Base-by-base conservation (phyloP, 306 rosid species). In the Rosa chinensis region DNA sequence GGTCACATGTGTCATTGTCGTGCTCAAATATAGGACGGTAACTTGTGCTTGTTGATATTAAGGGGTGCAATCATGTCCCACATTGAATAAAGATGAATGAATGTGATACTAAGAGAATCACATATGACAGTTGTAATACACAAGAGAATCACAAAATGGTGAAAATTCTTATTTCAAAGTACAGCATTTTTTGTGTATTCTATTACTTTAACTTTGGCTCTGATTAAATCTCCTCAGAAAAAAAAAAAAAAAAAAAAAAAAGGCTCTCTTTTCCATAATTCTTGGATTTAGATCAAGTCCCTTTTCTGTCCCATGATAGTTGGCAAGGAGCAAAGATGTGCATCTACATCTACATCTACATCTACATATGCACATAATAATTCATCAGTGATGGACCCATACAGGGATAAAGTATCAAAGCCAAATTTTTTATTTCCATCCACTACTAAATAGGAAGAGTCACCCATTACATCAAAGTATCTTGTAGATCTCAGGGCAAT, bases 331-430 rank as follows among this genome's bases (percentile, higher is more conserved):
- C 69, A 63, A 61, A 4, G 40, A 64, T 32, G 21, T 14, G 28
- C 44, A 35, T 64, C 20, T 35, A 17, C 44, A 64, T 64, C 2
- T 13, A 8, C 44, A 35, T 64, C 20, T 35, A 17, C 44, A 64
- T 64, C 2, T 13, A 8, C 70, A 64, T 64, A 35, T 64, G 70
- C 8, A 35, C 45, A 63, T 13, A 35, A 35, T 35, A 64, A 64
- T 69, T 69, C 73, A 69, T 42, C 47, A 69, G 37, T 11, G 18
- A 69, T 69, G 73, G 52, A 11, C 53, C 73, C 73, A 69, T 20
- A 2, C 42, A 28, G 37, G 37, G 35, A 69, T 16, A 69, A 20
- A 44, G 53, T 44, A 69, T 44, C 53, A 10, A 21, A 43, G 7
- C 32, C 18, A 44, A n/a, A n/a, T 44, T 42, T 43, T 69, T 43